phyloP scores from a whole-genome alignment of 2,329 filamentous ascomycete species.

The Dactylellina parvicollis region DNA sequence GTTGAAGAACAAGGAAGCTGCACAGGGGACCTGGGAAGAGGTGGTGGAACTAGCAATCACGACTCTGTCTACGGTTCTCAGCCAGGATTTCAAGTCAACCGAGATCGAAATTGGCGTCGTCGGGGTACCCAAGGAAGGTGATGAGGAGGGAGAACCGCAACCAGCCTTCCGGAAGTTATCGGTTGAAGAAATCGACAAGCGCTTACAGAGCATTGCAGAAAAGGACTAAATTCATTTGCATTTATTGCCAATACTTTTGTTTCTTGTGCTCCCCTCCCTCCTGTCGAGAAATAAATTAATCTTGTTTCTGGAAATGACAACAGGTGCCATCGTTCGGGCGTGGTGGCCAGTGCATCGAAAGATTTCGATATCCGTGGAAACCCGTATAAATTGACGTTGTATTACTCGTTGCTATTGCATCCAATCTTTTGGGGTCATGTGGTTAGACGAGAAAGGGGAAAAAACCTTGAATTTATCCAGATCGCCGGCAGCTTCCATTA shows the following conservation, averaged over 20 bases:
- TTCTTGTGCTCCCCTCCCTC: neutral
- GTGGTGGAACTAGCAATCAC: constrained; percentile 97
- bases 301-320: neutral
- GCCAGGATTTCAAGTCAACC: constrained; percentile 99
- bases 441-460: constrained; percentile 48
- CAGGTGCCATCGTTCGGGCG: neutral
- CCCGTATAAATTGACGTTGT: no score
- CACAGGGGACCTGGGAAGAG: constrained; percentile 93
- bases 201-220: constrained; percentile 96
- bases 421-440: constrained; percentile 48
- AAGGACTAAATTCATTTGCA: constrained; percentile 80
- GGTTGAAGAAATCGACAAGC: constrained; percentile 97
- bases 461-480: constrained; percentile 42
- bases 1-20: constrained; percentile 97
- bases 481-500: constrained; percentile 26
- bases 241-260: constrained; percentile 1
- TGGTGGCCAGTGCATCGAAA: constrained; percentile 28
- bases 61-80: constrained; percentile 92
- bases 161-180: constrained; percentile 85
- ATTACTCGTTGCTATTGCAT: constrained; percentile 11
- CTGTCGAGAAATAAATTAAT: constrained; percentile 30
- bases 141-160: constrained; percentile 79
- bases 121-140: constrained; percentile 73
- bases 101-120: constrained; percentile 98
- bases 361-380: constrained; percentile 17